Percentiles rank a stretch among this genome's conserved stretches.
Conservation (phyloP, 1,139 yeast species). For the Oligophagozyma castellii region DNA sequence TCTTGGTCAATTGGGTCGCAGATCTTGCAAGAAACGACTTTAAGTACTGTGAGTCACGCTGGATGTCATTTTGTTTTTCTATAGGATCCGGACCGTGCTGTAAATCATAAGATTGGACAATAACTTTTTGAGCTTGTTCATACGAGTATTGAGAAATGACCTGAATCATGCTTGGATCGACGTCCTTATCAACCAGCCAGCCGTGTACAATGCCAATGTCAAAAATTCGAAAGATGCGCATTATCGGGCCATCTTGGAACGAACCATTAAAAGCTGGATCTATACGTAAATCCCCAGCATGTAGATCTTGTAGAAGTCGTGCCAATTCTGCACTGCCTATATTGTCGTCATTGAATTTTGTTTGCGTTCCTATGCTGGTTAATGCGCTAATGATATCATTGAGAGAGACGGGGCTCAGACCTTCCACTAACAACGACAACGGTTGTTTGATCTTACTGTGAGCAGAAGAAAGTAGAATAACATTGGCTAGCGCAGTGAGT, state of each 20-base stretch:
- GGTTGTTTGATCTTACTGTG: slow-evolving; percentile 16
- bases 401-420: slow-evolving; percentile 16
- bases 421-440: slow-evolving; percentile 19
- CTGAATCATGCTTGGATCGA: slow-evolving; percentile 17
- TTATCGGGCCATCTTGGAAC: slow-evolving; percentile 34
- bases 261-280: slow-evolving; percentile 60
- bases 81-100: slow-evolving; percentile 4
- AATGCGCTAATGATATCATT: slow-evolving; percentile 31
- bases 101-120: slow-evolving; percentile 29
- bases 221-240: slow-evolving; percentile 32
- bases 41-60: slow-evolving; percentile 22
- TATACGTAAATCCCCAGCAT: slow-evolving; percentile 42
- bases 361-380: slow-evolving; percentile 31
- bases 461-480: slow-evolving; percentile 40
- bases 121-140: slow-evolving; percentile 31
- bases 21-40: slow-evolving; percentile 31
- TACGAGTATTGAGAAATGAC: slow-evolving; percentile 30
- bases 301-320: neutral
- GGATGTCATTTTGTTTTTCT: slow-evolving; percentile 12
- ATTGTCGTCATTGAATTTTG: slow-evolving; percentile 6
- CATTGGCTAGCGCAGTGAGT: slow-evolving; percentile 64
- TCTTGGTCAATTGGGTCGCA: slow-evolving; percentile 56
- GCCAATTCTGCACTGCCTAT: neutral
- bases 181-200: slow-evolving; percentile 32
- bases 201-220: slow-evolving; percentile 37